Base-by-base conservation (phyloP, 2,329 filamentous ascomycete genomes). In the Neofusicoccum sp. region DNA sequence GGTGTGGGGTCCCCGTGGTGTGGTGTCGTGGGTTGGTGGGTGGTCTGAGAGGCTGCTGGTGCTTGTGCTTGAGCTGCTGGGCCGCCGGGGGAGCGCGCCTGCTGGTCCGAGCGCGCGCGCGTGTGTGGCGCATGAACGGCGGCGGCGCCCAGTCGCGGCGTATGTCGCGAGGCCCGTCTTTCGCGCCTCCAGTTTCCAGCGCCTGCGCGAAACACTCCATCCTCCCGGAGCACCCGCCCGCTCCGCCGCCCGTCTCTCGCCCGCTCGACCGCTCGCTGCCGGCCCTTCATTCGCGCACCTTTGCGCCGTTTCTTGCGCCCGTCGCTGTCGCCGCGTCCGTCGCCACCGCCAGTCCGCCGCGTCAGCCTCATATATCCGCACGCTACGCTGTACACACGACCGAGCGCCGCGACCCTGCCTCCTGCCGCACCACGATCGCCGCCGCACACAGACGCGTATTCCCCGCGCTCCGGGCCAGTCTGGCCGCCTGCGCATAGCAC, bases 1-100 rank as follows among this genome's bases (percentile, higher is more conserved):
- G 38, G 38, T 56, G 51, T 56, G 51, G 51, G 51, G 34, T 54
- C 49, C 49, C 49, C 49, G 34, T 30, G 34, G 31, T 36, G 49
- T 30, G 28, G 6, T 56, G 51, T 20, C 24, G 51, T 24, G n/a
- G 45, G 12, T 20, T 28, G 24, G 43, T 33, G 51, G 36, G 51
- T 56, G 51, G 51, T 30, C 51, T 43, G 51, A 56, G 45, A 48
- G 45, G 45, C 28, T 43, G 31, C 33, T 51, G 47, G 31, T 14
- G 20, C 31, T 36, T 51, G 31, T 20, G n/a, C 34, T 51, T 51
- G 47, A 20, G 16, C 47, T 16, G 16, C 20, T 11, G 6, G 26
- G n/a, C 26, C 8, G 47, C n/a, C n/a, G 20, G 5, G 31, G 16
- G 31, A 31, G 47, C 38, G 47, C 47, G 31, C 31, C 31, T 36